Base-by-base conservation (phyloP, 805 yeast species). In the Schizosaccharomyces cryophilus region DNA sequence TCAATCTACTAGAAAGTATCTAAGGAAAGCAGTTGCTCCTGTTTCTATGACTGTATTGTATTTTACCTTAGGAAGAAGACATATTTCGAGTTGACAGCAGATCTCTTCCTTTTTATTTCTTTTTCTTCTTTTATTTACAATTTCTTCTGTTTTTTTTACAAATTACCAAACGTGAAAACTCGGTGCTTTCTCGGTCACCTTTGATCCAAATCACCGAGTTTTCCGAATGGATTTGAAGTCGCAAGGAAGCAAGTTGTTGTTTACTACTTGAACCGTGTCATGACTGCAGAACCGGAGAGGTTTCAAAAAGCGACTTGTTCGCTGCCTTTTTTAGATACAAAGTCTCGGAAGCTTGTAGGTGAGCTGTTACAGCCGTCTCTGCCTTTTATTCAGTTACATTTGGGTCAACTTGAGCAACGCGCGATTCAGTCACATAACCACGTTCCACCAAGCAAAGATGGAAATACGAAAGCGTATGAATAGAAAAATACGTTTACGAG, bases 371-470 rank as follows among this genome's bases (percentile, higher is more conserved):
- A 59, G 4, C 61, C 61, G n/a, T n/a, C n/a, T 29, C 15, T 59
- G 30, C 61, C 61, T 21, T 42, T 21, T 40, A 19, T 59, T 19
- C 61, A 59, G 61, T 42, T 59, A 15, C 15, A 30, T 11, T 45
- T 59, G n/a, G 61, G 47, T 6, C 35, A 59, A 13, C 17, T 59
- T 21, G 61, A 59, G 38, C 19, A 30, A 24, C 54, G 54, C 17
- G 54, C 61, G n/a, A 59, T 38, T 7, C 30, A 45, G 9, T 42
- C 19, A 13, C 21, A 19, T 7, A 60, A 60, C 3, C 29, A 62
- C 15, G 4, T 42, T 81, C 66, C 93, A 86, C 42, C 60, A 15
- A 1, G 65, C 15, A 68, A 70, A 38, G 69, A 71, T 55, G 73
- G 72, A 61, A 73, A 69, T 61, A 70, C 76, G 15, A 73, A 72